Conservation (phyloP, 2,329 filamentous ascomycete species). For the Ophidiomyces ophidiicola region DNA sequence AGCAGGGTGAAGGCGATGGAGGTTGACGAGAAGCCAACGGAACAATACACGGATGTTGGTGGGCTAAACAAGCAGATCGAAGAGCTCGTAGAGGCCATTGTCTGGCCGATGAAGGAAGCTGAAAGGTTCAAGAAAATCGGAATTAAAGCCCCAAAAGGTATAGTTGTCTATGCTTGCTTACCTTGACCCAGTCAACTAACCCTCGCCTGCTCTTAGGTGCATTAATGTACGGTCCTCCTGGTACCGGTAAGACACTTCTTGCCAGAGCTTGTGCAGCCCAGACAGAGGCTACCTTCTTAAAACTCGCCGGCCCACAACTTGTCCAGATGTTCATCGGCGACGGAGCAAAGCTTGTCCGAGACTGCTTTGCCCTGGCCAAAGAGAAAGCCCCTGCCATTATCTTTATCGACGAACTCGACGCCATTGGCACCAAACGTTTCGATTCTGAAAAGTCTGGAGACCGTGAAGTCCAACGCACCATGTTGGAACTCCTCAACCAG, state of each 20-base stretch:
- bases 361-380: conserved; percentile 94
- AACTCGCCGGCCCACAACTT: conserved; percentile 90
- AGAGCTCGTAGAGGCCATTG: conserved; percentile 93
- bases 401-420: conserved; percentile 97
- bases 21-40: conserved; percentile 97
- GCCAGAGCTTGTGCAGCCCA: conserved; percentile 94
- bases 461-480: conserved; percentile 93
- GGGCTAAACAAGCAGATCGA: conserved; percentile 98
- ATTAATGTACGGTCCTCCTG: conserved; percentile 74
- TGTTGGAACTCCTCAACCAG: conserved; percentile 97
- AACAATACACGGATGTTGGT: conserved; percentile 97
- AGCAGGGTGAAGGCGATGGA: conserved; percentile 99
- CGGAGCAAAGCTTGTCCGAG: conserved; percentile 90
- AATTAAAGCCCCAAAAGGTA: conserved; percentile 98
- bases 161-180: conserved; percentile 18
- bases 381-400: conserved; percentile 99
- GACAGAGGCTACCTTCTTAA: conserved; percentile 96
- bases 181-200: conserved; percentile 7
- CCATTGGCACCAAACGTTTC: conserved; percentile 97
- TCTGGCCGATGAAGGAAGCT: conserved; percentile 99
- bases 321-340: conserved; percentile 99
- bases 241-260: conserved; percentile 46
- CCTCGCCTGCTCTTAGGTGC: conserved; percentile 51
- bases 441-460: conserved; percentile 97
- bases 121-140: conserved; percentile 99